phyloP scores from a whole-genome alignment of 1,284 basidiomycete genomes.

The Puccinia triticina region DNA sequence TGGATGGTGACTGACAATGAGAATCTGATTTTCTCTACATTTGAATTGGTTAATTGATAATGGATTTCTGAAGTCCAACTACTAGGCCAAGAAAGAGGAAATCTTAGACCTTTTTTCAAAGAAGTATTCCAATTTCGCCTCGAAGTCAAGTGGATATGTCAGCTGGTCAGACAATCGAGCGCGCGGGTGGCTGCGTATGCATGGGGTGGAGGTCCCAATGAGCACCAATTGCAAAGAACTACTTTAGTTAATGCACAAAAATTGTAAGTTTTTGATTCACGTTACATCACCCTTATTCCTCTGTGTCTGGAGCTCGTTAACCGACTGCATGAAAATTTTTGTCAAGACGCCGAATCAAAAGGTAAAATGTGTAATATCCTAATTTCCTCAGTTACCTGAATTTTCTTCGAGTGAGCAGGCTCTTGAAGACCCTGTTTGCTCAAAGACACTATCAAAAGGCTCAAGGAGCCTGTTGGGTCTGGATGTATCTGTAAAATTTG shows the following conservation, averaged over 20 bases:
- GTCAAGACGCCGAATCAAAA: too few species aligned
- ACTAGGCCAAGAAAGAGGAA: slow-evolving; percentile 63
- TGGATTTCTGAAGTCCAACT: too few species aligned
- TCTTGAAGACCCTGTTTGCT: too few species aligned
- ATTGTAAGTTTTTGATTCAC: slow-evolving; percentile 64
- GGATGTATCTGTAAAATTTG: slow-evolving; percentile 23
- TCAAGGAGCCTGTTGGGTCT: slow-evolving; percentile 55
- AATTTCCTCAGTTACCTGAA: too few species aligned
- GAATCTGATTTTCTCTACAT: background rate
- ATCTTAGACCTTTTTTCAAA: slow-evolving; percentile 55
- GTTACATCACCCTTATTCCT: too few species aligned
- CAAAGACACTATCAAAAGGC: slow-evolving; percentile 54
- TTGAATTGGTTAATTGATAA: too few species aligned
- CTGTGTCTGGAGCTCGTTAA: too few species aligned
- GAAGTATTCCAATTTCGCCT: slow-evolving; percentile 55
- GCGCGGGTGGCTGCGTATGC: slow-evolving; percentile 57
- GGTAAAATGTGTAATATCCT: too few species aligned
- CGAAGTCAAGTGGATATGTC: slow-evolving; percentile 56
- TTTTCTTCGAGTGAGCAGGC: too few species aligned
- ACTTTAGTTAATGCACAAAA: slow-evolving; percentile 69
- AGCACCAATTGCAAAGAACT: slow-evolving; percentile 69
- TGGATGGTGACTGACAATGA: slow-evolving; percentile 64
- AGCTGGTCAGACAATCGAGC: slow-evolving; percentile 58
- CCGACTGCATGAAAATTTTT: too few species aligned
- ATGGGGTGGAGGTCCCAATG: slow-evolving; percentile 54